Percentiles rank a stretch among this genome's conserved stretches.
Evolutionary conservation across 1,284 basidiomycete species (phyloP).

Genomic region (Pseudozyma tsukubaensis): DNA sequence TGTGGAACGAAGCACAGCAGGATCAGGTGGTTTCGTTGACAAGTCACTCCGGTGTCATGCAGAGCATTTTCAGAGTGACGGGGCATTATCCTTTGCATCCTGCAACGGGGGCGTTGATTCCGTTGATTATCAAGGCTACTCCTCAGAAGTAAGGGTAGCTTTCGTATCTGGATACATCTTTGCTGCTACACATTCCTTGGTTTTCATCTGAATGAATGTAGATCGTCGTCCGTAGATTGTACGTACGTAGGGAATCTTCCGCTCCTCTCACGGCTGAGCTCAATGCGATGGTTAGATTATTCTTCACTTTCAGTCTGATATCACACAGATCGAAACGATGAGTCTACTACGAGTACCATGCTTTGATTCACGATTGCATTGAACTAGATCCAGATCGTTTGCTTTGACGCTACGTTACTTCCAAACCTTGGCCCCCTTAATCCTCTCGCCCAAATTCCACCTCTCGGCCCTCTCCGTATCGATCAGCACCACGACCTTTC

Average conservation of each 20-base stretch:
- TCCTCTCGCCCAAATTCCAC: conserved; percentile 43
- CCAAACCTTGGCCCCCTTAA: conserved; percentile 37
- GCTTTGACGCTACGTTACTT: too few species aligned
- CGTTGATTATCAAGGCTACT: conserved; percentile 53
- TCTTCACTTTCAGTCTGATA: too few species aligned
- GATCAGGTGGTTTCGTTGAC: conserved; percentile 47
- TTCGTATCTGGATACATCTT: neutral
- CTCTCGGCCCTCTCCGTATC: conserved; percentile 46
- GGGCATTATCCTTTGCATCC: conserved; percentile 44
- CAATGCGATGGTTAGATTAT: too few species aligned
- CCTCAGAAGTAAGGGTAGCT: conserved; percentile 23
- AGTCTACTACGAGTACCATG: too few species aligned
- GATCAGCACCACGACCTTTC: conserved; percentile 48
- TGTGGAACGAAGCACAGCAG: conserved; percentile 31
- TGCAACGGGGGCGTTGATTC: conserved; percentile 44
- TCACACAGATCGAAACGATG: too few species aligned
- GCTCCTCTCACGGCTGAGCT: too few species aligned
- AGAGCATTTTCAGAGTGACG: conserved; percentile 35
- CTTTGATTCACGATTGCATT: too few species aligned
- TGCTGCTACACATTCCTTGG: neutral
- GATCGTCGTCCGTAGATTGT: too few species aligned
- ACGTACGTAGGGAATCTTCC: too few species aligned
- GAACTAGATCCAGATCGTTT: too few species aligned
- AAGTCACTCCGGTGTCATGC: conserved; percentile 54
- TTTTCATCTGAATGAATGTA: too few species aligned